Evolutionary conservation across 768 basidiomycete genomes (phyloP).

Genomic region (Phylloporus sp.): DNA sequence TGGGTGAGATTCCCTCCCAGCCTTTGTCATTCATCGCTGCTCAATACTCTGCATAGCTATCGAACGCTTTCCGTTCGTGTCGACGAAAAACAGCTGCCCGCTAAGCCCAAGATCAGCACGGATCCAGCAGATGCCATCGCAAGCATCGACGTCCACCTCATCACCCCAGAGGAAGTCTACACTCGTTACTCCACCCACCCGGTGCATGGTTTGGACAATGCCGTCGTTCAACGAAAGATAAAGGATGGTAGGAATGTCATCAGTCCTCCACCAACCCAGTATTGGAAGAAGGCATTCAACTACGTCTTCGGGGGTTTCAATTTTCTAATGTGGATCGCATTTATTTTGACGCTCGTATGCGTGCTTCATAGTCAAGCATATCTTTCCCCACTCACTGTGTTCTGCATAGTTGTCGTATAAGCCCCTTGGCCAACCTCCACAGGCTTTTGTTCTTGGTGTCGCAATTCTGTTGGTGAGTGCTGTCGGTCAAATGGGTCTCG

Average conservation of each 20-base stretch:
- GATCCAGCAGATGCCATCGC: slow-evolving; percentile 37
- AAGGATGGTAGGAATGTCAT: slow-evolving; percentile 43
- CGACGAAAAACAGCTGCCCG: slow-evolving; percentile 25
- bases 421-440: slow-evolving; percentile 43
- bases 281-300: slow-evolving; percentile 44
- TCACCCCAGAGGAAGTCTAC: slow-evolving; percentile 38
- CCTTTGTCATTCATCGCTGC: neutral
- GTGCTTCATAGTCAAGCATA: neutral
- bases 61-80: slow-evolving; percentile 43
- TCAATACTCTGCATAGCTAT: slow-evolving; percentile 19
- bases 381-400: slow-evolving; percentile 8
- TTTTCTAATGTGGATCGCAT: slow-evolving; percentile 49
- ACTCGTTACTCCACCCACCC: slow-evolving; percentile 42
- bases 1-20: slow-evolving; percentile 1
- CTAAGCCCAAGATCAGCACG: slow-evolving; percentile 7
- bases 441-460: slow-evolving; percentile 42
- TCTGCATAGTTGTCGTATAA: slow-evolving; percentile 42
- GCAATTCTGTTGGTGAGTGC: slow-evolving; percentile 40
- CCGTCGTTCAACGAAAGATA: slow-evolving; percentile 35
- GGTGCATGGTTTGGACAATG: slow-evolving; percentile 39
- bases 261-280: slow-evolving; percentile 41
- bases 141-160: slow-evolving; percentile 45
- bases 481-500: neutral
- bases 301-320: slow-evolving; percentile 57
- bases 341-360: slow-evolving; percentile 40